A percentile compares a stretch with the other conserved stretches of the same genome.
phyloP scores from a whole-genome alignment of 257 asterid genomes.

The Catharanthus roseus region DNA sequence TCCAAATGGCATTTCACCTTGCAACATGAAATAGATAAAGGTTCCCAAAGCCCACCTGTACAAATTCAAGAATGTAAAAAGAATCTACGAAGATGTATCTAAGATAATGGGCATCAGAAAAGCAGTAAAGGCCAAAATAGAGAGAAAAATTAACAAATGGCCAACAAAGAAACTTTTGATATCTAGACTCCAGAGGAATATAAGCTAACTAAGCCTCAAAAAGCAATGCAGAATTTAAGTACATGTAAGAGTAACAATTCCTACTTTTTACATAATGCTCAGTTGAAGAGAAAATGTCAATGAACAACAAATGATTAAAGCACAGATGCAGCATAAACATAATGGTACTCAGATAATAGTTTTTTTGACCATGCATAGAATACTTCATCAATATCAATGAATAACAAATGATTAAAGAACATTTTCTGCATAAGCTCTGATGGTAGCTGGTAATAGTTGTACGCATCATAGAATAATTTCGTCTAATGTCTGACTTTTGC shows the following conservation, averaged over 20 bases:
- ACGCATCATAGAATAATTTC: too few species aligned
- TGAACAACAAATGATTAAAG: background rate
- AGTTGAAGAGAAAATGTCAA: background rate
- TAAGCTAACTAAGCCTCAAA: background rate
- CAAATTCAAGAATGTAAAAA: constrained; percentile 12
- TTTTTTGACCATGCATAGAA: background rate
- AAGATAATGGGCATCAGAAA: background rate
- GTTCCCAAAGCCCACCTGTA: constrained; percentile 93
- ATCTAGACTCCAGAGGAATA: background rate
- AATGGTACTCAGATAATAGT: background rate
- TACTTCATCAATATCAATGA: background rate
- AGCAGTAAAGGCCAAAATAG: background rate
- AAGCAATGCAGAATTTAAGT: background rate
- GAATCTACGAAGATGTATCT: background rate
- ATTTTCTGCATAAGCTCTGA: too few species aligned
- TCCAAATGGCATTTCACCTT: constrained; percentile 95
- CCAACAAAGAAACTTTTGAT: background rate
- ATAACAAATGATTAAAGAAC: too few species aligned
- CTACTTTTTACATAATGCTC: background rate
- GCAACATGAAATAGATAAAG: constrained; percentile 87
- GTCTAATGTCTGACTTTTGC: background rate
- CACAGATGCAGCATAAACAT: background rate
- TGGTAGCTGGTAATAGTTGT: too few species aligned
- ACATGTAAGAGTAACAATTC: background rate
- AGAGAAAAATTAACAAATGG: background rate